Base-by-base conservation (phyloP, 2,329 filamentous ascomycete species). In the Aspergillus intermedius region DNA sequence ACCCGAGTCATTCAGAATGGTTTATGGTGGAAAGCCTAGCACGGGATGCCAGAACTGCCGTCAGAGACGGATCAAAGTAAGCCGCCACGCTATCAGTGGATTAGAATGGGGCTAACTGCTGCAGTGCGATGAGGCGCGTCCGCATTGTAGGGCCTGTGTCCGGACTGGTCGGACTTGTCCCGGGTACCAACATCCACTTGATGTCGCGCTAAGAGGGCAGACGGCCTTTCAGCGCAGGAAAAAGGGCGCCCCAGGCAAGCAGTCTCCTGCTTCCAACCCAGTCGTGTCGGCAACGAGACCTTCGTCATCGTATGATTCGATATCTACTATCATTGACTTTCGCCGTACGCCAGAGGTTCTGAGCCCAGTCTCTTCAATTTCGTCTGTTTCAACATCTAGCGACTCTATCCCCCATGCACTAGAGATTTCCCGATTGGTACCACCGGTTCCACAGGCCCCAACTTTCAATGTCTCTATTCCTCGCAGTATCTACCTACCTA, bases 121-220 rank as follows among this genome's bases (percentile, higher is more conserved):
- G 3, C 28, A 64, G 62, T 65, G 62, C 44, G 62, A 65, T 54
- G 62, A 64, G 49, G 51, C 60, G 13, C 60, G 60, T 21, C 62
- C 62, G 15, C 53, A 60, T 30, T 65, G 62, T 48, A 57, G 46
- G 42, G 59, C 60, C 30, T 65, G 62, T 49, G 46, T 55, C 15
- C 57, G 60, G 42, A 60, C 61, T 32, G 56, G 57, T 22, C 57
- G 62, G 5, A 37, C 49, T 28, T 65, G 62, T 47, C 62, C 62
- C 0, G 62, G 62, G 5, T 65, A 63, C 45, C 50, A 49, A 7
- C 55, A 64, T 42, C 61, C 60, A 9, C 55, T 65, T 19, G 62
- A 65, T 53, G 39, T 64, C 13, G 55, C 62, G 45, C 47, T 63
- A 10, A 53, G 62, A 23, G 56, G 60, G 10, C 56, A 59, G 12